These are phyloP conservation scores for Mycosarcoma mackinlayi DNA, from an alignment of 1,284 basidiomycete genomes.

Conservation along the genomic window DNA sequence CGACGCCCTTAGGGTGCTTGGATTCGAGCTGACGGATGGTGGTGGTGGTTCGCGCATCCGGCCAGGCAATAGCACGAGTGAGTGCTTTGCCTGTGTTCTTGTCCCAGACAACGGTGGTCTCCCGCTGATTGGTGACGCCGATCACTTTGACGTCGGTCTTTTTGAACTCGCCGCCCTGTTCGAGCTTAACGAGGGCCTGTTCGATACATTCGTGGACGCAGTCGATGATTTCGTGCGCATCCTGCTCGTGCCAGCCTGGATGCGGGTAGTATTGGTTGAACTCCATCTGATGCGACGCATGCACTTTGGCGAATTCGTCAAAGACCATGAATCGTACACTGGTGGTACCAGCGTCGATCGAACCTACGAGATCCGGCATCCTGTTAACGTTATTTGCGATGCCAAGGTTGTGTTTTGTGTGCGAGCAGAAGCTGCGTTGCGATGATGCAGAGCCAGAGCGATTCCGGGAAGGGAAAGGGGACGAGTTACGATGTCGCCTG, in stretches of 20 bases:
- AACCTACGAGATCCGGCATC: conserved; percentile 53
- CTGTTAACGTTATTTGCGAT: too few species aligned
- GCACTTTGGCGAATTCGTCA: conserved; percentile 85
- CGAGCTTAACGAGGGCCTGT: conserved; percentile 78
- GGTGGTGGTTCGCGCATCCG: conserved; percentile 88
- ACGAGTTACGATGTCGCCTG: background rate
- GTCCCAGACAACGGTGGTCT: conserved; percentile 95
- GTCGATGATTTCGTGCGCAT: conserved; percentile 83
- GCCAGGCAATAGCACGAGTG: conserved; percentile 91
- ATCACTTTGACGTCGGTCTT: conserved; percentile 88
- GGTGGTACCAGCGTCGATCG: conserved; percentile 70
- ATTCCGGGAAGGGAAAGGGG: background rate
- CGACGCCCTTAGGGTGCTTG: conserved; percentile 80
- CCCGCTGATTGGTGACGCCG: conserved; percentile 97
- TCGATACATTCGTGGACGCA: conserved; percentile 83
- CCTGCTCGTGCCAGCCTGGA: conserved; percentile 91
- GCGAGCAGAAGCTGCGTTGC: background rate
- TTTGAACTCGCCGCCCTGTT: conserved; percentile 77
- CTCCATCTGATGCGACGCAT: conserved; percentile 82
- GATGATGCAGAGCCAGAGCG: background rate
- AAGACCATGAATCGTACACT: conserved; percentile 95
- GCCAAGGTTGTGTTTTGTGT: background rate
- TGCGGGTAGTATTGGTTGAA: conserved; percentile 66
- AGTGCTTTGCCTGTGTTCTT: conserved; percentile 86
- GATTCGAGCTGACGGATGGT: conserved; percentile 82